These are phyloP conservation scores for Pythium aquatile DNA, from an alignment of 352 stramenopile species.

Conservation along the genomic window DNA sequence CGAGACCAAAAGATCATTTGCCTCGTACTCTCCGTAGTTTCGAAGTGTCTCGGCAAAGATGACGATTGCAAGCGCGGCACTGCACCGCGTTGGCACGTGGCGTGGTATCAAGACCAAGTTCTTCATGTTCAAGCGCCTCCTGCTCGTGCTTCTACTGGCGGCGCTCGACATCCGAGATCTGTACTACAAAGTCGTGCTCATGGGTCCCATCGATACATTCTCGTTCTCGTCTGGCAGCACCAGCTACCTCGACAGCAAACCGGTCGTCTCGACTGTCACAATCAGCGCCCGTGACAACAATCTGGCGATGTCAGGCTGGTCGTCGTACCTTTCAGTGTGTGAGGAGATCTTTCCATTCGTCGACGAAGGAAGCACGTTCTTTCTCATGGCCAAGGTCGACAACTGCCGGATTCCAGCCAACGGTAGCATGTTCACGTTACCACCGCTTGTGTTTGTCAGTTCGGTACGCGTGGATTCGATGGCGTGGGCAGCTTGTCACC, in stretches of 20 bases:
- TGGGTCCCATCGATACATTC: constrained; percentile 14
- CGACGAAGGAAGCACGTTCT: constrained; percentile 10
- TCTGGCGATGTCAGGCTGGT: constrained; percentile 7
- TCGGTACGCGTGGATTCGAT: constrained; percentile 13
- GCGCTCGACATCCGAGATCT: constrained; percentile 19
- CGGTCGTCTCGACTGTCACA: constrained; percentile 10
- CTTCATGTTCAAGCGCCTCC: constrained; percentile 19
- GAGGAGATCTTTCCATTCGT: constrained; percentile 7
- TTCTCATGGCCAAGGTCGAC: constrained; percentile 1
- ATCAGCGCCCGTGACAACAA: neutral
- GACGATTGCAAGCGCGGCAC: neutral
- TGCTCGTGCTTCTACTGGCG: constrained; percentile 15
- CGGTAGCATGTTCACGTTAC: neutral
- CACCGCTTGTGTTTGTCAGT: constrained; percentile 12
- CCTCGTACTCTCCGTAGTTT: too few relatives aligned
- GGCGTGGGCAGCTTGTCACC: constrained; percentile 7
- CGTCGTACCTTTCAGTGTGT: constrained; percentile 13
- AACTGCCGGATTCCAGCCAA: constrained; percentile 6
- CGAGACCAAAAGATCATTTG: too few relatives aligned
- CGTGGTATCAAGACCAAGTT: constrained; percentile 5
- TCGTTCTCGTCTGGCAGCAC: constrained; percentile 11
- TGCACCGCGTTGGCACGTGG: constrained; percentile 2
- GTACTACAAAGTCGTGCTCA: constrained; percentile 12
- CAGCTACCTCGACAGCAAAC: constrained; percentile 7
- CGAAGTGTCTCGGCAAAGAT: too few relatives aligned